Conservation (phyloP, 2,329 filamentous ascomycete species). For the Huntiella abstrusa region DNA sequence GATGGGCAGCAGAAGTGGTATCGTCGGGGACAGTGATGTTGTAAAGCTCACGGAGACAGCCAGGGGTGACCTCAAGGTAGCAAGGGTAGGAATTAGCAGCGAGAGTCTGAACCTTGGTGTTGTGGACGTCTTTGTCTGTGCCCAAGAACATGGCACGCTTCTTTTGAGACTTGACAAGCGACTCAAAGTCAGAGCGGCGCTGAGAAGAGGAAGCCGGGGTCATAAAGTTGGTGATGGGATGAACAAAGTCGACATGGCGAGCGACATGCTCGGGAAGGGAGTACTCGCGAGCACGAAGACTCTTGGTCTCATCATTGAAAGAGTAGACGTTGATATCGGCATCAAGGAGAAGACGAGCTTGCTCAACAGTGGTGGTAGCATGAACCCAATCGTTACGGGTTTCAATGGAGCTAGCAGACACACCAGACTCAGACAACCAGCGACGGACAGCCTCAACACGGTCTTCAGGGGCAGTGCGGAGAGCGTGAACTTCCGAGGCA, state of each 20-base stretch:
- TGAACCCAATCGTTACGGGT: slow-evolving; percentile 24
- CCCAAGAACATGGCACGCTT: slow-evolving; percentile 11
- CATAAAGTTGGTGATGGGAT: slow-evolving; percentile 32
- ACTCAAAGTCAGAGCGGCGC: slow-evolving; percentile 14
- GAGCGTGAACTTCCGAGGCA: slow-evolving; percentile 18
- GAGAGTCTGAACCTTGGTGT: slow-evolving; percentile 1
- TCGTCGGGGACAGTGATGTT: slow-evolving; percentile 22
- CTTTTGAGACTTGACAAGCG: slow-evolving; percentile 11
- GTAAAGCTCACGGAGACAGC: slow-evolving; percentile 27
- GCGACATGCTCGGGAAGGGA: slow-evolving; percentile 23
- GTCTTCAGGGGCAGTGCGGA: slow-evolving; percentile 19
- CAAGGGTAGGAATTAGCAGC: slow-evolving; percentile 15
- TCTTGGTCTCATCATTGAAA: slow-evolving; percentile 19
- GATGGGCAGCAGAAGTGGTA: slow-evolving; percentile 15
- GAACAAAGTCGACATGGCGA: slow-evolving; percentile 25
- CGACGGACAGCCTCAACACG: slow-evolving; percentile 20
- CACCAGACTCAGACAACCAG: slow-evolving; percentile 24
- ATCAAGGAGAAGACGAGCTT: slow-evolving; percentile 22
- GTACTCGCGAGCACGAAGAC: slow-evolving; percentile 27
- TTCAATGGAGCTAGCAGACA: slow-evolving; percentile 16
- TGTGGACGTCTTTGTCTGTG: slow-evolving; percentile 13
- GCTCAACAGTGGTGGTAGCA: slow-evolving; percentile 22
- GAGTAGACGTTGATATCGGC: slow-evolving; percentile 24
- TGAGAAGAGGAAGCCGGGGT: slow-evolving; percentile 16
- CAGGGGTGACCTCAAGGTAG: slow-evolving; percentile 18